These are phyloP conservation scores for Populus hybrid DNA, from an alignment of 441 rosid species.

Conservation along the genomic window DNA sequence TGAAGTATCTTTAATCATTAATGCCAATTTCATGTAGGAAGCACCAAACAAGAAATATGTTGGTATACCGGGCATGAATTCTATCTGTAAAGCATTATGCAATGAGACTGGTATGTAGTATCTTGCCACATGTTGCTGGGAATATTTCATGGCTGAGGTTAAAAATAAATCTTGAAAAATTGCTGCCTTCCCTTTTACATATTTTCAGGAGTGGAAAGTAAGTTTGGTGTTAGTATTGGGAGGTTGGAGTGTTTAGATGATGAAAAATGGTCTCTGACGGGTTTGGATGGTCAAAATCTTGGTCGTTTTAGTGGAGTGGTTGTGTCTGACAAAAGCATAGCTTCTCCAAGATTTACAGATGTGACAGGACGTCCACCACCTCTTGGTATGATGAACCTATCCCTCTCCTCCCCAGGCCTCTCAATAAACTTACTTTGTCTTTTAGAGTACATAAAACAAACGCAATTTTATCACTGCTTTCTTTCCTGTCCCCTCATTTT, in stretches of 20 bases:
- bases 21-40: conserved; percentile 38
- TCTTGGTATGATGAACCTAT: conserved; percentile 40
- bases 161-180: not conserved
- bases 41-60: conserved; percentile 54
- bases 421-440: not conserved
- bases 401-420: not conserved
- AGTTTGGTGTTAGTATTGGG: conserved; percentile 60
- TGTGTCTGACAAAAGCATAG: conserved; percentile 62
- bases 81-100: conserved; percentile 65
- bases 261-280: conserved; percentile 59
- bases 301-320: conserved; percentile 65
- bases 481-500: not conserved
- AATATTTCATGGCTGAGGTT: not conserved
- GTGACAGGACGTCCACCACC: conserved; percentile 57
- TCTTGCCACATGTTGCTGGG: not conserved
- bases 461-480: not conserved
- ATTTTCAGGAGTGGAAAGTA: conserved; percentile 58
- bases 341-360: conserved; percentile 57
- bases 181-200: not conserved
- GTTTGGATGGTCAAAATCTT: conserved; percentile 50
- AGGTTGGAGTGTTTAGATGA: conserved; percentile 64
- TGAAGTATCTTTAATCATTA: conserved; percentile 16
- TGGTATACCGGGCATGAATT: conserved; percentile 83
- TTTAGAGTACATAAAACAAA: not conserved
- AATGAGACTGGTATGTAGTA: conserved; percentile 45